A percentile compares a stretch with the other conserved stretches of the same genome.
Evolutionary conservation across 2,329 filamentous ascomycete species (phyloP).

Genomic region (Pseudogymnoascus sp.): DNA sequence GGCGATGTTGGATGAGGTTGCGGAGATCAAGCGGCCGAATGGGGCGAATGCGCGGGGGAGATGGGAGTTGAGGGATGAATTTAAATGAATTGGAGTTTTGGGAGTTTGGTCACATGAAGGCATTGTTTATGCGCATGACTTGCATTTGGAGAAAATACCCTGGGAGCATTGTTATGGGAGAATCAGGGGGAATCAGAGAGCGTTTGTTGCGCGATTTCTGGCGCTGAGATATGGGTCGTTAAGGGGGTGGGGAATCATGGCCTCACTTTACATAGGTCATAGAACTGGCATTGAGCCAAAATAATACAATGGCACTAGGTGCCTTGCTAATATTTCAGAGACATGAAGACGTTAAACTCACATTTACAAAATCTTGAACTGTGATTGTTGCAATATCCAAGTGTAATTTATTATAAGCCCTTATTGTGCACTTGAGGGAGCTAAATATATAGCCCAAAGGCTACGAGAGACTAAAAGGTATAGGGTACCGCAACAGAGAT

Average conservation of each 20-base stretch:
- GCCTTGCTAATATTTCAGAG: neutral
- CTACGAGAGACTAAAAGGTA: constrained; percentile 1
- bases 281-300: neutral
- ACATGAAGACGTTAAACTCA: neutral
- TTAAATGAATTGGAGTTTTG: constrained; percentile 21
- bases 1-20: constrained; percentile 69
- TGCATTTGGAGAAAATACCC: constrained; percentile 13
- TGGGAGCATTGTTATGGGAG: neutral
- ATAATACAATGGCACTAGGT: neutral
- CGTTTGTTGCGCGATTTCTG: neutral
- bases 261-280: neutral
- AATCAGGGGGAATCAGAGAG: neutral
- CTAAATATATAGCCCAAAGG: neutral
- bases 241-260: neutral
- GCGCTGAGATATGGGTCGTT: neutral
- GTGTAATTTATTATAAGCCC: neutral
- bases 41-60: constrained; percentile 27
- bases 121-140: constrained; percentile 1
- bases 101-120: neutral
- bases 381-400: neutral
- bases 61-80: constrained; percentile 32
- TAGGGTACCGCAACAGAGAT: neutral
- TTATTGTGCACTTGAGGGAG: neutral
- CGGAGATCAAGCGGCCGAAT: constrained; percentile 50
- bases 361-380: neutral